phyloP scores from a whole-genome alignment of 2,329 filamentous ascomycete genomes.

The Nemania serpens region DNA sequence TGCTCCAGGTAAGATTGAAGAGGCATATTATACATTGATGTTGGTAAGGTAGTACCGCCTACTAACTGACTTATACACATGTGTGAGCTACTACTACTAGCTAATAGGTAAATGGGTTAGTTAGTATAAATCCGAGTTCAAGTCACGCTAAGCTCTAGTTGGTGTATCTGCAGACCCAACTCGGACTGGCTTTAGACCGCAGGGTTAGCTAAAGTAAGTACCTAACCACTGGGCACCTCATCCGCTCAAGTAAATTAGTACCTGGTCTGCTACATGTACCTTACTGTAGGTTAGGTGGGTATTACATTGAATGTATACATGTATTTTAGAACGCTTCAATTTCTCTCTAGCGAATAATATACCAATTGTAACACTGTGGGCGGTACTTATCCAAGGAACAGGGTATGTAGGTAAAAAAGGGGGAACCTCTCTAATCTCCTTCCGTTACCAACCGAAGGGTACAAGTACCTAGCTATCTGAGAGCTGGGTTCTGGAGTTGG shows the following conservation, averaged over 20 bases:
- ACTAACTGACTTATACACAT: background rate
- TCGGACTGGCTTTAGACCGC: constrained; percentile 6
- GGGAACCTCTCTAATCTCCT: constrained; percentile 7
- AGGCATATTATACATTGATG: too few relatives aligned
- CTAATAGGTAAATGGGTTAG: too few relatives aligned
- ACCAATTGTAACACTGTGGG: background rate
- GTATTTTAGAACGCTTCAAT: too few relatives aligned
- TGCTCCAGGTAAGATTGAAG: too few relatives aligned
- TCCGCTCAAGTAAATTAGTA: too few relatives aligned
- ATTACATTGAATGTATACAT: background rate
- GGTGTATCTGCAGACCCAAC: constrained; percentile 6
- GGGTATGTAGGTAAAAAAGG: background rate
- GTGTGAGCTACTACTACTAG: too few relatives aligned
- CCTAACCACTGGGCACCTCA: background rate
- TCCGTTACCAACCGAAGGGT: background rate
- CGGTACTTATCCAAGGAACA: background rate
- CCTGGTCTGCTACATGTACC: too few relatives aligned
- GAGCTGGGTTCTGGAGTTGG: background rate
- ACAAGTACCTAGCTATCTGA: background rate
- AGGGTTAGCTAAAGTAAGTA: constrained; percentile 7
- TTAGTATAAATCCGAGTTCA: background rate
- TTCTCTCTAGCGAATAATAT: too few relatives aligned
- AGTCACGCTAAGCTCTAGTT: background rate
- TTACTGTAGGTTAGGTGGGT: background rate
- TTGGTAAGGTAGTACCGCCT: too few relatives aligned